A percentile compares a stretch with the other conserved stretches of the same genome.
These are phyloP conservation scores for Nelumbo lutea DNA, from an alignment of 164 flowering plant genomes.

Conservation along the genomic window DNA sequence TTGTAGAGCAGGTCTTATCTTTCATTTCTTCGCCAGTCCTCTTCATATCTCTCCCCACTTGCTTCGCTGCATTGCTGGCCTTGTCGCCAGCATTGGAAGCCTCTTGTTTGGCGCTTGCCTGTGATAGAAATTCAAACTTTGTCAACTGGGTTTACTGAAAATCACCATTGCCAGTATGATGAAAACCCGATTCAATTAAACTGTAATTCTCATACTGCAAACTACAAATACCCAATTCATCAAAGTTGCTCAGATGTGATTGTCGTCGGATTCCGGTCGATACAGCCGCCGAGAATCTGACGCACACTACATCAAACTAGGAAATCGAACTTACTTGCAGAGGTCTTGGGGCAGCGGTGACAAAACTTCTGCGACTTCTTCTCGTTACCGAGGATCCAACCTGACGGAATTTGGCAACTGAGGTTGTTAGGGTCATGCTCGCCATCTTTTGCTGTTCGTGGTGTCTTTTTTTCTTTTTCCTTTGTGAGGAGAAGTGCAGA, in stretches of 20 bases:
- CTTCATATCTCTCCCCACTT: background rate
- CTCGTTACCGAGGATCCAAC: constrained; percentile 5
- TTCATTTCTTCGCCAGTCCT: constrained; percentile 8
- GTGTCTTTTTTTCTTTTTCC: background rate
- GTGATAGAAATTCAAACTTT: background rate
- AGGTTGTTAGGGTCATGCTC: constrained; percentile 11
- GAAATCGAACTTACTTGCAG: constrained; percentile 14
- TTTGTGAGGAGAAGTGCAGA: too few species aligned
- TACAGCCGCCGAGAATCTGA: background rate
- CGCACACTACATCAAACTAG: background rate
- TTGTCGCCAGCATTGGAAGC: constrained; percentile 12
- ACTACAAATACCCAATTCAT: background rate
- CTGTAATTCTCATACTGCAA: background rate
- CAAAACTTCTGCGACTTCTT: constrained; percentile 10
- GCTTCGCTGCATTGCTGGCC: constrained; percentile 1
- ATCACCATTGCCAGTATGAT: background rate
- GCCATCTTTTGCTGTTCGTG: constrained; percentile 14
- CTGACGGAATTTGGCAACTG: constrained; percentile 4
- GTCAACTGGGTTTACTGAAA: too few species aligned
- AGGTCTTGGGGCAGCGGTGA: constrained; percentile 18
- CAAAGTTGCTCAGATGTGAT: background rate
- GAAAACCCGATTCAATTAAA: background rate
- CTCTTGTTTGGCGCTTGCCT: constrained; percentile 8
- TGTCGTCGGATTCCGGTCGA: background rate
- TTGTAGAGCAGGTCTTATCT: constrained; percentile 3